Evolutionary conservation across 768 basidiomycete genomes (phyloP).

Genomic region (Ramaria sp.): DNA sequence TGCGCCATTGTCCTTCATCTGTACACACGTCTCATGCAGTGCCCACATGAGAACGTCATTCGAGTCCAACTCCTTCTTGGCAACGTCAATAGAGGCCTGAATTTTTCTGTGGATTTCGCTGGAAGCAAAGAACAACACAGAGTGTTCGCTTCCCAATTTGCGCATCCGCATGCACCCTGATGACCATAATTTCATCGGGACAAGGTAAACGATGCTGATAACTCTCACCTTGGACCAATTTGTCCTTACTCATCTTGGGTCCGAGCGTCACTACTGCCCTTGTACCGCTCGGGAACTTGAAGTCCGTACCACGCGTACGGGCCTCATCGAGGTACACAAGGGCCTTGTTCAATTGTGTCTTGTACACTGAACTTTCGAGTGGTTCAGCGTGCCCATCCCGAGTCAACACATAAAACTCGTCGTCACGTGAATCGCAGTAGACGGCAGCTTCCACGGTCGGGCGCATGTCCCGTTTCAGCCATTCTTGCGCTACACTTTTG

Average conservation of each 20-base stretch:
- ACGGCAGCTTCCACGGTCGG: conserved; percentile 29
- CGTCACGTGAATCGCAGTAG: conserved; percentile 28
- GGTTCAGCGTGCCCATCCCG: conserved; percentile 26
- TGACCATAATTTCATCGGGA: not conserved
- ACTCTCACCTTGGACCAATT: conserved; percentile 35
- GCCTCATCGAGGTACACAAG: conserved; percentile 44
- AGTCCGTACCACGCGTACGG: conserved; percentile 42
- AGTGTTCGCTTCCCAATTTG: conserved; percentile 35
- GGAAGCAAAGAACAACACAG: conserved; percentile 38
- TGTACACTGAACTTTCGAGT: conserved; percentile 28
- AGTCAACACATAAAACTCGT: conserved; percentile 25
- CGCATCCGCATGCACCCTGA: conserved; percentile 47
- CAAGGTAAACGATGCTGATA: not conserved
- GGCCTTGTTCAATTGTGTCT: conserved; percentile 26
- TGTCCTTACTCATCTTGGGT: conserved; percentile 41
- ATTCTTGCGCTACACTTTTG: conserved; percentile 26
- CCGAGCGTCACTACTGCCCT: conserved; percentile 41
- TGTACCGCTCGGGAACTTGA: conserved; percentile 33
- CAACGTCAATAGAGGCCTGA: conserved; percentile 17
- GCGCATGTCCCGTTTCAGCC: conserved; percentile 25
- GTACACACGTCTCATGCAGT: conserved; percentile 32
- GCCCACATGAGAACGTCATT: conserved; percentile 33
- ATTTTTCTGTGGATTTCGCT: conserved; percentile 29
- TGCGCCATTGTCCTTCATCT: conserved; percentile 29
- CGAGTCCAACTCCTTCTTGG: conserved; percentile 6